These are phyloP conservation scores for Trypanosoma cruzi DNA, from an alignment of 208 protist species.

Conservation along the genomic window DNA sequence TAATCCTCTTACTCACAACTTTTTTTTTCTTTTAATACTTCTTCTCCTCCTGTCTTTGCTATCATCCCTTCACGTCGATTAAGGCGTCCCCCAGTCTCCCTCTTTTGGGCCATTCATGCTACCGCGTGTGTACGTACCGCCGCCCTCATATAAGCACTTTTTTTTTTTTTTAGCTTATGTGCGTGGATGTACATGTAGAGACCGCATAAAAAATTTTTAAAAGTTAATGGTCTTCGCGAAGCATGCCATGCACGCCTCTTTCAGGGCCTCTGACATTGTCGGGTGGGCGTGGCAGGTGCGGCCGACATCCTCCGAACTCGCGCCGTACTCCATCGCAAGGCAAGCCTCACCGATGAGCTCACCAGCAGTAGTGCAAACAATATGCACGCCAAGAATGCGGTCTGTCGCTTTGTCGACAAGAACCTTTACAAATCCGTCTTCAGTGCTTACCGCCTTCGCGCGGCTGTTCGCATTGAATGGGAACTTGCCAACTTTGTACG, in stretches of 20 bases:
- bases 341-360: constrained; percentile 98
- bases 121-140: not conserved
- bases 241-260: constrained; percentile 98
- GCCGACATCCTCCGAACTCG: constrained; percentile 97
- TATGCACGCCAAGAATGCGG: constrained; percentile 98
- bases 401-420: constrained; percentile 96
- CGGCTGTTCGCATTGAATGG: constrained; percentile 98
- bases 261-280: constrained; percentile 98
- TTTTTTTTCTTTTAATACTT: not conserved
- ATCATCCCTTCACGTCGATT: constrained; percentile 1
- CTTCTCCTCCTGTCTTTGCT: constrained; percentile 3
- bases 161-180: not conserved
- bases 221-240: constrained; percentile 98
- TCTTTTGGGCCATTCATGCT: not conserved
- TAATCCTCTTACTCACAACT: not conserved
- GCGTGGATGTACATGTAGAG: not conserved
- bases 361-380: constrained; percentile 95
- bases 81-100: not conserved
- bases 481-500: constrained; percentile 98
- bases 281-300: constrained; percentile 99
- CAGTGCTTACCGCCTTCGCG: constrained; percentile 95
- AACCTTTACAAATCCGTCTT: constrained; percentile 98
- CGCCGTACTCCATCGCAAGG: constrained; percentile 99
- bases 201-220: constrained; percentile 62
- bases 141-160: not conserved